These are phyloP conservation scores for Penicillium sp. DNA, from an alignment of 2,329 filamentous ascomycete species.

Conservation along the genomic window DNA sequence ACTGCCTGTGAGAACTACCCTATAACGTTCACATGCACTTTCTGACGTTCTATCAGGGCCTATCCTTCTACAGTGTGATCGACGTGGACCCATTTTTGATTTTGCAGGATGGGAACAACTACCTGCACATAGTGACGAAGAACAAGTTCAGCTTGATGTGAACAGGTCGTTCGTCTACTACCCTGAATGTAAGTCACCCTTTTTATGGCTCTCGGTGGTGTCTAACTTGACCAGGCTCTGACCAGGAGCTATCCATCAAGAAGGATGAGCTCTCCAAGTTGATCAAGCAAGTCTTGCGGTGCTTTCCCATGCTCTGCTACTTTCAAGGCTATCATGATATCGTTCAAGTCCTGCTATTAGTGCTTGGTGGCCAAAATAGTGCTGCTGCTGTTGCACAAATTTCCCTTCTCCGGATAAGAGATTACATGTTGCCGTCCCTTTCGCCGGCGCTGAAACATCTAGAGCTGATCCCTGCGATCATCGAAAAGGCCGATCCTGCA, in stretches of 20 bases:
- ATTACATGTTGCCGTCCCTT: slow-evolving; percentile 92
- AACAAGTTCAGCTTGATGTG: slow-evolving; percentile 85
- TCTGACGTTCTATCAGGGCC: too few species aligned
- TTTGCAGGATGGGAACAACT: too few species aligned
- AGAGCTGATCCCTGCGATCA: slow-evolving; percentile 73
- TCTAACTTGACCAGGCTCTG: too few species aligned
- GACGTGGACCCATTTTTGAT: too few species aligned
- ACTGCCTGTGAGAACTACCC: too few species aligned
- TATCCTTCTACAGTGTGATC: too few species aligned
- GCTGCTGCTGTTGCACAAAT: slow-evolving; percentile 73
- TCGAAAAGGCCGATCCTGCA: slow-evolving; percentile 60
- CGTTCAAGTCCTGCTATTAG: slow-evolving; percentile 84
- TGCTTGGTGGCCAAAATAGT: slow-evolving; percentile 60
- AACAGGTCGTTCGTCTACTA: slow-evolving; percentile 97
- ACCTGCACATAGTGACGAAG: too few species aligned
- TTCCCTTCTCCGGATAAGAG: slow-evolving; percentile 79
- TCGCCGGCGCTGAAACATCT: slow-evolving; percentile 74
- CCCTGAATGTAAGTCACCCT: slow-evolving; percentile 63
- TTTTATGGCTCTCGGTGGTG: slow-evolving; percentile 53
- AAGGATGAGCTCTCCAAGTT: slow-evolving; percentile 66
- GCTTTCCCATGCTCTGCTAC: slow-evolving; percentile 76
- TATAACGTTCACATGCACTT: too few species aligned
- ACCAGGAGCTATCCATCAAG: too few species aligned
- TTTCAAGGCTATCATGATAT: slow-evolving; percentile 99
- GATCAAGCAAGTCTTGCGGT: slow-evolving; percentile 70